phyloP scores from a whole-genome alignment of 2,329 filamentous ascomycete genomes.

The Tolypocladium ovalisporum region DNA sequence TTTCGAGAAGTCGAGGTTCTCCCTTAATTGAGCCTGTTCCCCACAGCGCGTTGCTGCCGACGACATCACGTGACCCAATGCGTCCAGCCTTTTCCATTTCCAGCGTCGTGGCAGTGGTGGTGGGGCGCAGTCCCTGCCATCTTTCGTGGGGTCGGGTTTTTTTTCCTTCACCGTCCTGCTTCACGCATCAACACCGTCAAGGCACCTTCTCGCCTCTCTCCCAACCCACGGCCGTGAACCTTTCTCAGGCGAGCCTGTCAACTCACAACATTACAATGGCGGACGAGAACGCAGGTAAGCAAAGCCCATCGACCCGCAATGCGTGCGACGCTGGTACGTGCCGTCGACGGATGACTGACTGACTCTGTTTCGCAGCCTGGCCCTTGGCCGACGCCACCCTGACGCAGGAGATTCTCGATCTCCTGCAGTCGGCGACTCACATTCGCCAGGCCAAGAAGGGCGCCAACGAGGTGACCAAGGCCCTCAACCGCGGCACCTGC shows the following conservation, averaged over 20 bases:
- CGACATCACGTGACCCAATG: background rate
- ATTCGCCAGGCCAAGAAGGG: slow-evolving; percentile 75
- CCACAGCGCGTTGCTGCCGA: background rate
- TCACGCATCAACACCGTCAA: slow-evolving; percentile 3
- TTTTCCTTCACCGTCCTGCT: background rate
- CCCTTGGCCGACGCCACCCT: slow-evolving; percentile 63
- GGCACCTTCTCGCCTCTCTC: slow-evolving; percentile 1
- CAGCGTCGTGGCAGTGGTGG: background rate
- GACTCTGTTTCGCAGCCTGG: slow-evolving; percentile 40
- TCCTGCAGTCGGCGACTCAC: slow-evolving; percentile 62
- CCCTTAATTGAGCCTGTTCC: background rate
- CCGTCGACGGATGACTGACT: background rate
- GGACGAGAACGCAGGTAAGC: slow-evolving; percentile 14
- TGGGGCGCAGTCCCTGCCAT: background rate
- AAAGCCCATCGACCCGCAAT: background rate
- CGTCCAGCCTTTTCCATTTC: background rate
- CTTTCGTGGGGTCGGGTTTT: slow-evolving; percentile 1
- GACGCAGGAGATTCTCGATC: slow-evolving; percentile 72
- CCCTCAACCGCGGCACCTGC: slow-evolving; percentile 79
- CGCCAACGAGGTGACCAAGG: slow-evolving; percentile 77
- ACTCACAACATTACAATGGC: slow-evolving; percentile 11
- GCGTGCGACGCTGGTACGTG: background rate
- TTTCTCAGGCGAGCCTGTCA: slow-evolving; percentile 25
- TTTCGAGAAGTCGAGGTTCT: too few relatives aligned
- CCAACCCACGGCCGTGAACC: slow-evolving; percentile 42